phyloP scores from a whole-genome alignment of 306 rosid genomes.

The Nissolia schottii region DNA sequence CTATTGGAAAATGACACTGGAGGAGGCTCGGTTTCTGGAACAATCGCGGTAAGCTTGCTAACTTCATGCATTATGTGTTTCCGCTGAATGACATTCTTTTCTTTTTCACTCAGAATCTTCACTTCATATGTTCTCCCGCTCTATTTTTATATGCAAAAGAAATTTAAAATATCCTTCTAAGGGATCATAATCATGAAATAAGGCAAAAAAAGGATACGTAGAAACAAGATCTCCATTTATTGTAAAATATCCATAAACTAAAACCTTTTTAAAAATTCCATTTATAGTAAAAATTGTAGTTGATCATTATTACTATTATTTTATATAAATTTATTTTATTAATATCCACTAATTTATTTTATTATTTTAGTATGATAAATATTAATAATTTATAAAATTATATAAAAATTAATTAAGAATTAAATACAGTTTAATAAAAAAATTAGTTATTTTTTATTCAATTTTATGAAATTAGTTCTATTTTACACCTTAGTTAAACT shows the following conservation, averaged over 20 bases:
- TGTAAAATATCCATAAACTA: background rate
- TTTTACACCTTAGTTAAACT: too few species aligned
- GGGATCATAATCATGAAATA: background rate
- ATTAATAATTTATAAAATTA: too few species aligned
- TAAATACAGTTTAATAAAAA: too few species aligned
- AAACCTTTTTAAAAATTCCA: background rate
- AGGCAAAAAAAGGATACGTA: background rate
- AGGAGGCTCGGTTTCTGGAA: slow-evolving; percentile 90
- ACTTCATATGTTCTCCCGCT: background rate
- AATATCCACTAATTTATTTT: too few species aligned
- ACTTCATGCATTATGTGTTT: slow-evolving; percentile 4
- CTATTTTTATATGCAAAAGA: background rate
- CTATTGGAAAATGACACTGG: slow-evolving; percentile 90
- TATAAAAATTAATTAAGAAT: too few species aligned
- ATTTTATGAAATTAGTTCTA: too few species aligned
- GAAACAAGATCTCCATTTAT: background rate
- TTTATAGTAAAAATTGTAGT: too few species aligned
- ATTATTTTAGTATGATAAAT: too few species aligned
- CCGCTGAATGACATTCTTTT: background rate
- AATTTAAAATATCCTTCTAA: background rate
- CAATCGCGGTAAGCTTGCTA: slow-evolving; percentile 52
- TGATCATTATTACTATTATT: too few species aligned
- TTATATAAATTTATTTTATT: too few species aligned
- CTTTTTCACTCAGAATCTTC: background rate
- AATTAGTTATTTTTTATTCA: too few species aligned